phyloP scores from a whole-genome alignment of 768 basidiomycete species.

The Kwoniella sp. region DNA sequence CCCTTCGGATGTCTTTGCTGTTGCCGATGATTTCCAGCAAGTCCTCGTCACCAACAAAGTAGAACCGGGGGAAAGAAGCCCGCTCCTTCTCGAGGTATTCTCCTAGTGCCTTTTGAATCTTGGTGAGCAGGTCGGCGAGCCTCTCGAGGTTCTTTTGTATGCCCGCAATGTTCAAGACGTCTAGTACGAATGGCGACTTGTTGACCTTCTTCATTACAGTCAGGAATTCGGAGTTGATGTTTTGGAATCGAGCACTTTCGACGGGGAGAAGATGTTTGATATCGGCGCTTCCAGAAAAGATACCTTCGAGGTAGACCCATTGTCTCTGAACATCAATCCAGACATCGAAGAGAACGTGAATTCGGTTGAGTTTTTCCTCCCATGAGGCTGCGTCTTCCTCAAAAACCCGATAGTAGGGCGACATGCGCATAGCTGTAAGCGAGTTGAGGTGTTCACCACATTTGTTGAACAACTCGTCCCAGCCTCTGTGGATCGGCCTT shows the following conservation, averaged over 20 bases:
- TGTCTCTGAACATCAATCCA: constrained; percentile 99
- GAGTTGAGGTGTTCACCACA: constrained; percentile 97
- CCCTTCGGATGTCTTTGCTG: constrained; percentile 94
- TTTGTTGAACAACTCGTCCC: constrained; percentile 95
- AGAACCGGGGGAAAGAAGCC: constrained; percentile 97
- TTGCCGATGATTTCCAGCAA: constrained; percentile 98
- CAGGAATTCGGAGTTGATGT: constrained; percentile 96
- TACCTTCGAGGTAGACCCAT: constrained; percentile 99
- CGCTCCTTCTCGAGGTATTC: constrained; percentile 98
- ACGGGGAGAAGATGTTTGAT: constrained; percentile 98
- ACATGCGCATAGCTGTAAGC: constrained; percentile 91
- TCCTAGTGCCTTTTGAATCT: constrained; percentile 98
- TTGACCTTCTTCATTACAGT: constrained; percentile 99
- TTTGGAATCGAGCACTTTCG: constrained; percentile 94
- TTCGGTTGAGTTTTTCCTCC: constrained; percentile 94
- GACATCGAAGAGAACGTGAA: constrained; percentile 95
- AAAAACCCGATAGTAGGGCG: constrained; percentile 84
- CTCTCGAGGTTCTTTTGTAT: constrained; percentile 98
- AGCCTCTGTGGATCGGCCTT: constrained; percentile 62
- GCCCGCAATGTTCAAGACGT: constrained; percentile 91
- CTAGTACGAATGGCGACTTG: constrained; percentile 95
- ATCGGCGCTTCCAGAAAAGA: constrained; percentile 98
- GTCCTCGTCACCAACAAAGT: constrained; percentile 99
- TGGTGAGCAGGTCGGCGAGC: constrained; percentile 88
- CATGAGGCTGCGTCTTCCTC: constrained; percentile 66